Conservation (phyloP, 192 early-diverging fungal species). For the Allomyces macrogynus region DNA sequence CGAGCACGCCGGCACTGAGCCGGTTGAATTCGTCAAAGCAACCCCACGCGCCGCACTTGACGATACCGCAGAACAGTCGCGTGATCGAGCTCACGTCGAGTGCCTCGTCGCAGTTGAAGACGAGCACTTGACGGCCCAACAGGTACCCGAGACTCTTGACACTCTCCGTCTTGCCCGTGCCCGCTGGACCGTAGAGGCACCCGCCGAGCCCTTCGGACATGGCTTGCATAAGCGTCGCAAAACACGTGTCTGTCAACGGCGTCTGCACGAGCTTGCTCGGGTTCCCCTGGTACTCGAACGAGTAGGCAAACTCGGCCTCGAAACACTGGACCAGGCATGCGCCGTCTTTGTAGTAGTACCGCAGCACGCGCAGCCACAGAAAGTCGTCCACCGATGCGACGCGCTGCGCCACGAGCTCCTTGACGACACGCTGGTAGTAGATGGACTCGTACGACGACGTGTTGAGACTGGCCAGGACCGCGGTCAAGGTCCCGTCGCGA, state of each 20-base stretch:
- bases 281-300: slow-evolving; percentile 94
- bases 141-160: slow-evolving; percentile 92
- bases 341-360: slow-evolving; percentile 65
- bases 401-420: slow-evolving; percentile 93
- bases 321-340: slow-evolving; percentile 52
- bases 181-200: slow-evolving; percentile 93
- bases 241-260: slow-evolving; percentile 95
- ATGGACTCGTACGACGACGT: slow-evolving; percentile 80
- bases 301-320: slow-evolving; percentile 68
- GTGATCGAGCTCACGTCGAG: slow-evolving; percentile 99
- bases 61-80: slow-evolving; percentile 96
- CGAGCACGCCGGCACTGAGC: slow-evolving; percentile 87
- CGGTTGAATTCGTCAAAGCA: slow-evolving; percentile 99
- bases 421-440: slow-evolving; percentile 94
- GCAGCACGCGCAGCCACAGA: slow-evolving; percentile 85
- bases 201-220: slow-evolving; percentile 85
- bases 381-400: slow-evolving; percentile 61
- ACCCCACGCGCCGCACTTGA: slow-evolving; percentile 97
- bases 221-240: slow-evolving; percentile 93
- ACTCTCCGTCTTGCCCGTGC: slow-evolving; percentile 99
- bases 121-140: slow-evolving; percentile 88
- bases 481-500: slow-evolving; percentile 18
- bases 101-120: slow-evolving; percentile 99
- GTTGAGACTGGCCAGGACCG: slow-evolving; percentile 48
- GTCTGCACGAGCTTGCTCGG: slow-evolving; percentile 95